phyloP scores from a whole-genome alignment of 164 flowering plant genomes.

The Malania oleifera region DNA sequence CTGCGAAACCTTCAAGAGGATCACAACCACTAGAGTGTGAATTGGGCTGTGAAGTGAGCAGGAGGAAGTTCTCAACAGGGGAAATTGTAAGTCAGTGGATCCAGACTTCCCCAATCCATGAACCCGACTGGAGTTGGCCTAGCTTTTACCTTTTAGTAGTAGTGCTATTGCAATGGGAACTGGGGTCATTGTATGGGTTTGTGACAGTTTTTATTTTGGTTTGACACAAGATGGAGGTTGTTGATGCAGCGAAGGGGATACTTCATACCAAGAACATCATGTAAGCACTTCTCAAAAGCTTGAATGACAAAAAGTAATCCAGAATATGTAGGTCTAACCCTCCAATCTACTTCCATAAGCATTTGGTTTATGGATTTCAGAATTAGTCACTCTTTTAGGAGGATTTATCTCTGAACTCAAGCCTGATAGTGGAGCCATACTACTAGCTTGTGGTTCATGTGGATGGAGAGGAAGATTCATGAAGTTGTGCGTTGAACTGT shows the following conservation, averaged over 20 bases:
- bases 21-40: not conserved
- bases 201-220: not conserved
- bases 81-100: not conserved
- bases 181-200: not conserved
- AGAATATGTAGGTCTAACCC: constrained; percentile 12
- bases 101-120: not conserved
- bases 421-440: not conserved
- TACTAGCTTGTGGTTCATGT: not conserved
- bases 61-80: not conserved
- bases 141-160: constrained; percentile 6
- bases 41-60: not conserved
- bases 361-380: constrained; percentile 17
- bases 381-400: not conserved
- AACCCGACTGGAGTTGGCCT: constrained; percentile 4
- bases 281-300: constrained; percentile 20
- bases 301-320: constrained; percentile 12
- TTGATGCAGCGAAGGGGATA: constrained; percentile 11
- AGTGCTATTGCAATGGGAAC: not conserved
- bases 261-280: constrained; percentile 11
- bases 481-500: not conserved
- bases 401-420: not conserved
- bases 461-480: not conserved
- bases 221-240: not conserved
- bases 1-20: not conserved
- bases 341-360: constrained; percentile 23